Evolutionary conservation across 805 yeast species (phyloP), one percentile per base, ranked within the genome.

Genomic region (Sugiyamaella valdiviana): DNA sequence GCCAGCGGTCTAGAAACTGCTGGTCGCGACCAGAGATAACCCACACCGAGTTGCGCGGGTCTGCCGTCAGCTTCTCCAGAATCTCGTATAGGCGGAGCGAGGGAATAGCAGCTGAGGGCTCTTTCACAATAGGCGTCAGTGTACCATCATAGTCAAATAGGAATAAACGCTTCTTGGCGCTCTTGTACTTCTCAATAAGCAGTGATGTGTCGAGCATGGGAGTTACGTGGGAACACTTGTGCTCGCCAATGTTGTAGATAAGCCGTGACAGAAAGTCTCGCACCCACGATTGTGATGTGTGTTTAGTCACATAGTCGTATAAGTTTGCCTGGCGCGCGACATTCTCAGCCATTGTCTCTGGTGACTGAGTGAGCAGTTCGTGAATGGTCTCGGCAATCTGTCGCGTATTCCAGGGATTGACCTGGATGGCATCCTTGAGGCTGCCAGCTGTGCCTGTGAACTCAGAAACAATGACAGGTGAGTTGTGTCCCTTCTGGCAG

Each of bases 81-180:
- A 84, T 78, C 6, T 72, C 66, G 46, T 78, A 73, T 40, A 93
- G 71, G 56, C 83, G 75, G 2, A 82, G 80, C 0, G 95, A 81
- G 2, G 99, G 99, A 38, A 93, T 85, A 0, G 99, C 99, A 0
- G 98, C 97, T n/a, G 91, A 88, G 1, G 99, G 99, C 58, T 93
- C 98, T 36, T 80, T 77, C 2, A 93, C 99, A 61, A 93, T 93
- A 12, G 98, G 98, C 0, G 99, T 88, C 57, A 93, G 73, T 1
- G 99, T 93, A 23, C 99, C 99, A 64, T 93, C 99, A 64, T 93
- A 93, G 68, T 93, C 99, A 68, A 93, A 90, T 58, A 93, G 66
- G 58, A 93, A 88, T 50, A 93, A 68, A 53, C 98, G 76, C 57
- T 84, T 76, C 29, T 77, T 53, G 0, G 96, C 79, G 19, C 64